Base-by-base conservation (phyloP, 208 protist genomes). In the Trypanosoma conorhini region DNA sequence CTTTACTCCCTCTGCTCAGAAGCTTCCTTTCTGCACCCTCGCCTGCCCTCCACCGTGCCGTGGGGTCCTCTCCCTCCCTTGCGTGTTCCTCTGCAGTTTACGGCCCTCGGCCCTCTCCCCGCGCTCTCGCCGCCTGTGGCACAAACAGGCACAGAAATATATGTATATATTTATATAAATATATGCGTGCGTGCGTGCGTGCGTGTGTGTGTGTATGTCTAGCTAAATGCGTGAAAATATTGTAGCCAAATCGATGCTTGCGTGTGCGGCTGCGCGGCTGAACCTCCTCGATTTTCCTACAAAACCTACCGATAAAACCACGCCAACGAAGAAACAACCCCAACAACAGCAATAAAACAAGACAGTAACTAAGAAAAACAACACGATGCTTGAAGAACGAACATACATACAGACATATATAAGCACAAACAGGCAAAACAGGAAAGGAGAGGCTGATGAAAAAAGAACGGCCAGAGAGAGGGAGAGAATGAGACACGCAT, bases 401-500 rank as follows among this genome's bases (percentile, higher is more conserved):
- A 24, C 66, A 28, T 60, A 70, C 48, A 60, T 33, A 74, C 44
- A 67, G 55, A 68, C 38, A 70, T 56, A 42, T 42, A 42, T 13
- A 42, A 42, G 38, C 12, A 42, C 8, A 42, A 42, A 42, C 38
- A 42, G 12, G 64, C 22, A 26, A 42, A 66, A 62, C 40, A 77
- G 38, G 38, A 30, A 52, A 46, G 66, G 35, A 71, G 46, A 57
- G 40, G 66, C 38, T 5, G 28, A 33, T 28, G 0, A 67, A 67
- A 58, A 44, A 44, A 26, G 2, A 63, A 33, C 15, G 46, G 46
- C 22, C 5, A 63, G 38, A 35, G 44, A 60, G 33, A 56, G 33
- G n/a, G 33, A 52, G 38, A 38, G 64, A 70, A 71, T 65, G 33
- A 71, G 35, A 71, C 5, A 76, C 28, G 56, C 21, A 40, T 30